Percentiles rank a stretch among this genome's conserved stretches.
Evolutionary conservation across 2,329 filamentous ascomycete species (phyloP).

Genomic region (Cordyceps javanica): DNA sequence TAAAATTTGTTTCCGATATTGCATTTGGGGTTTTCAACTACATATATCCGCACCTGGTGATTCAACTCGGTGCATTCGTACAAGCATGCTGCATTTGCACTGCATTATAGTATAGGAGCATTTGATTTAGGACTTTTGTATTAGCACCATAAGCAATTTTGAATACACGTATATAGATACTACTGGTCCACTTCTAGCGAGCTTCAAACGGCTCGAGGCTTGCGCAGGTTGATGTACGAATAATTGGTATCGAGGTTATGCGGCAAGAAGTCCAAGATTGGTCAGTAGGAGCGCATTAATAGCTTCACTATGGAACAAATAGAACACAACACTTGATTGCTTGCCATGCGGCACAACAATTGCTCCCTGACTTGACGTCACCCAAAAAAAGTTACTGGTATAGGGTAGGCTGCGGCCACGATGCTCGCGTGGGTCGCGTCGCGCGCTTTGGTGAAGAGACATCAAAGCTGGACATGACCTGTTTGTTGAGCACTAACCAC

Average conservation of each 20-base stretch:
- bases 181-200: not conserved
- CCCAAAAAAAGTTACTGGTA: too few relatives aligned
- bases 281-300: not conserved
- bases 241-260: not conserved
- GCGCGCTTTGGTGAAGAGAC: not conserved
- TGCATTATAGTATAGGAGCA: not conserved
- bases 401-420: too few relatives aligned
- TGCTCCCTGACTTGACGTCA: too few relatives aligned
- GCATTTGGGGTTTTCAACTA: not conserved
- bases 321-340: too few relatives aligned
- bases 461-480: too few relatives aligned
- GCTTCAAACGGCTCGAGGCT: too few relatives aligned
- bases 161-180: not conserved
- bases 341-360: too few relatives aligned
- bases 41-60: not conserved
- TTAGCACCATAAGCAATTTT: not conserved
- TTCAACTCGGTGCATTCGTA: not conserved
- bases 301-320: too few relatives aligned
- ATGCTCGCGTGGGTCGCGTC: not conserved
- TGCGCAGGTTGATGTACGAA: too few relatives aligned
- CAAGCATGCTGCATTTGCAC: constrained; percentile 1
- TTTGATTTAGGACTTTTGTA: not conserved
- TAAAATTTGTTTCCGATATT: not conserved
- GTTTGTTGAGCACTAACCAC: too few relatives aligned
- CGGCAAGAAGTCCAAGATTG: not conserved